phyloP scores from a whole-genome alignment of 495 filamentous ascomycete species.

The Cercophora scortea region DNA sequence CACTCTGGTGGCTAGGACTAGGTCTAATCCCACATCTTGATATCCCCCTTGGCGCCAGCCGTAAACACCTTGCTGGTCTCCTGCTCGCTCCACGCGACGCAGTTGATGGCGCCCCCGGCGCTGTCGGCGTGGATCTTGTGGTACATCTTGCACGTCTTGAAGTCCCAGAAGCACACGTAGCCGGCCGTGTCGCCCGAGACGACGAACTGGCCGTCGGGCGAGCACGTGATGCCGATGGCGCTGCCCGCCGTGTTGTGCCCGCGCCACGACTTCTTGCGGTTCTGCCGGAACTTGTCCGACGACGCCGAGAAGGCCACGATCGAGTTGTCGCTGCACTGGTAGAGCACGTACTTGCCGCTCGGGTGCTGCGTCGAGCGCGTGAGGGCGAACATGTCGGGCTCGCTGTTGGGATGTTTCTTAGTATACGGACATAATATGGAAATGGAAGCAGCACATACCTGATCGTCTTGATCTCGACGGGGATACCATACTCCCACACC shows the following conservation, averaged over 20 bases:
- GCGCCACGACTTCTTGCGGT: constrained; percentile 91
- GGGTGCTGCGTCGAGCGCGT: constrained; percentile 76
- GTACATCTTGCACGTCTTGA: constrained; percentile 98
- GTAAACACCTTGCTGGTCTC: constrained; percentile 91
- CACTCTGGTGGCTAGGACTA: no score
- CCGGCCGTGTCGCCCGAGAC: constrained; percentile 76
- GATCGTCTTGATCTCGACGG: constrained; percentile 53
- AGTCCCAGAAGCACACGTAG: constrained; percentile 95
- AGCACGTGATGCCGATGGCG: constrained; percentile 80
- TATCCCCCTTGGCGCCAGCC: constrained; percentile 77
- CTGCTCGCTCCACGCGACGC: constrained; percentile 86
- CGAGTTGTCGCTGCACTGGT: constrained; percentile 90
- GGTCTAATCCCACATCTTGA: constrained; percentile 88
- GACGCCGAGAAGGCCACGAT: constrained; percentile 85
- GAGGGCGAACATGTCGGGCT: constrained; percentile 94
- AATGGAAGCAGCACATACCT: constrained; percentile 12
- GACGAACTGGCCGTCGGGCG: constrained; percentile 85
- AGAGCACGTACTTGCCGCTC: constrained; percentile 83
- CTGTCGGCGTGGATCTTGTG: constrained; percentile 73
- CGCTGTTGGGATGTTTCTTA: constrained; percentile 73
- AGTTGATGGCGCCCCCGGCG: constrained; percentile 69
- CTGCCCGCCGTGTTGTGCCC: constrained; percentile 95
- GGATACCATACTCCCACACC: constrained; percentile 97
- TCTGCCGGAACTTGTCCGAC: constrained; percentile 89
- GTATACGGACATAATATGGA: constrained; percentile 27